Evolutionary conservation across 495 filamentous ascomycete genomes (phyloP).

Genomic region (Parathielavia appendiculata): DNA sequence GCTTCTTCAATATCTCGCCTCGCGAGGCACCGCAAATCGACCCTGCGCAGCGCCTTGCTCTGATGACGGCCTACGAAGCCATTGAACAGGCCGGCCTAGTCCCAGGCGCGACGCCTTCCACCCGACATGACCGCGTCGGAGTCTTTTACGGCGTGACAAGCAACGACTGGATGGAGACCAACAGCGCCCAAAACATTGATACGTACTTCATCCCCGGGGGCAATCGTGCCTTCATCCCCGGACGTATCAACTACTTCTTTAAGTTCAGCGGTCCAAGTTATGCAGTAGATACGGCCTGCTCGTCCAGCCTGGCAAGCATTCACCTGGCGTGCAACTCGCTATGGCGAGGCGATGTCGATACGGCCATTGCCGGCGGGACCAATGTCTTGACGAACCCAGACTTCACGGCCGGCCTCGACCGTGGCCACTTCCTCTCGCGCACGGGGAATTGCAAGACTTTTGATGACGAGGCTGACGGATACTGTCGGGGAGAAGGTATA

Average conservation of each 20-base stretch:
- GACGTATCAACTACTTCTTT: conserved; percentile 73
- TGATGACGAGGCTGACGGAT: conserved; percentile 66
- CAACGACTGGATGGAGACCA: conserved; percentile 82
- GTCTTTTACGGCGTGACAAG: conserved; percentile 84
- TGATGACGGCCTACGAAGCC: conserved; percentile 79
- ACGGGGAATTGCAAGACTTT: conserved; percentile 75
- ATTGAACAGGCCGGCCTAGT: conserved; percentile 82
- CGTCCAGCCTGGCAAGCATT: conserved; percentile 69
- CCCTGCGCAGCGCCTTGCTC: conserved; percentile 73
- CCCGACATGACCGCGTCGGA: conserved; percentile 72
- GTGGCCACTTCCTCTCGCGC: conserved; percentile 69
- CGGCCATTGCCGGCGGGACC: conserved; percentile 74
- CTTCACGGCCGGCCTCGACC: conserved; percentile 69
- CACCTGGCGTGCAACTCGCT: conserved; percentile 77
- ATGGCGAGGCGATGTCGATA: conserved; percentile 72
- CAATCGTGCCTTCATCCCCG: conserved; percentile 73
- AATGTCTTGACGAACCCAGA: conserved; percentile 69
- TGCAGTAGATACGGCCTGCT: conserved; percentile 83
- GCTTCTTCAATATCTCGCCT: conserved; percentile 90
- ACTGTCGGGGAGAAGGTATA: conserved; percentile 71
- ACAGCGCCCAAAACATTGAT: conserved; percentile 78
- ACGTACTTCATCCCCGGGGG: conserved; percentile 86
- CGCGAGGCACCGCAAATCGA: conserved; percentile 80
- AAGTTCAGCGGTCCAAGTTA: conserved; percentile 78
- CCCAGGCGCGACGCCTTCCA: conserved; percentile 71